Conservation (phyloP, 352 stramenopile genomes). For the Phytophthora nicotianae region DNA sequence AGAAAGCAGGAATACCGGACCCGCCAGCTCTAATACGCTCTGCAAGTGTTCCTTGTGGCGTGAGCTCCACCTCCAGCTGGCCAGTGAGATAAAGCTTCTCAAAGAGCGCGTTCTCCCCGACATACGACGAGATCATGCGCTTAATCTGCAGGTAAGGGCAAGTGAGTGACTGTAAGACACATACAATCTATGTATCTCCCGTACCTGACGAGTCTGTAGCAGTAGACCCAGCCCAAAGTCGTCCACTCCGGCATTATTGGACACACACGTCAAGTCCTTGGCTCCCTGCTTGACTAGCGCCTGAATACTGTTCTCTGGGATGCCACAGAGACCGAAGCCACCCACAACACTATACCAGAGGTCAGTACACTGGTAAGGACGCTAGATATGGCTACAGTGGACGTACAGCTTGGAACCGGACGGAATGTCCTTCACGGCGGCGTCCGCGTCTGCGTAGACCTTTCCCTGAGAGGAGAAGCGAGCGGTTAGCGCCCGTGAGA, state of each 20-base stretch:
- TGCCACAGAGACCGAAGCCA: constrained; percentile 92
- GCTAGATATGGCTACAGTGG: constrained; percentile 17
- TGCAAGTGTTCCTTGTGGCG: constrained; percentile 95
- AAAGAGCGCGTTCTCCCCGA: constrained; percentile 96
- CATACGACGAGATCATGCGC: constrained; percentile 96
- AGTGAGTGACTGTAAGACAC: neutral
- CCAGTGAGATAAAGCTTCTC: constrained; percentile 93
- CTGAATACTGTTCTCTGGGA: constrained; percentile 91
- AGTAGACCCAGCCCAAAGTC: constrained; percentile 94
- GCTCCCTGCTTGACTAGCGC: constrained; percentile 84
- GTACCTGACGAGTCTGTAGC: constrained; percentile 90
- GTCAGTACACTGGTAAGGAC: neutral
- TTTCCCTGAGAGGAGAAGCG: constrained; percentile 54
- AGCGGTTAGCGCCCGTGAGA: constrained; percentile 9
- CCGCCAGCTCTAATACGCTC: constrained; percentile 92
- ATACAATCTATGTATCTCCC: neutral
- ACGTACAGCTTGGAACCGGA: constrained; percentile 73
- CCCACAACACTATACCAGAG: constrained; percentile 68
- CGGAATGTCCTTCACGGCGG: constrained; percentile 80
- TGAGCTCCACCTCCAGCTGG: constrained; percentile 96
- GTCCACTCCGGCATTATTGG: constrained; percentile 95
- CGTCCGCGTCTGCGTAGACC: constrained; percentile 66
- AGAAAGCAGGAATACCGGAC: constrained; percentile 96
- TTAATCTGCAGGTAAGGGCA: constrained; percentile 78
- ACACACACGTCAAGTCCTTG: constrained; percentile 90